Evolutionary conservation across 2,329 filamentous ascomycete species (phyloP).

Genomic region (Colletotrichum sp.): DNA sequence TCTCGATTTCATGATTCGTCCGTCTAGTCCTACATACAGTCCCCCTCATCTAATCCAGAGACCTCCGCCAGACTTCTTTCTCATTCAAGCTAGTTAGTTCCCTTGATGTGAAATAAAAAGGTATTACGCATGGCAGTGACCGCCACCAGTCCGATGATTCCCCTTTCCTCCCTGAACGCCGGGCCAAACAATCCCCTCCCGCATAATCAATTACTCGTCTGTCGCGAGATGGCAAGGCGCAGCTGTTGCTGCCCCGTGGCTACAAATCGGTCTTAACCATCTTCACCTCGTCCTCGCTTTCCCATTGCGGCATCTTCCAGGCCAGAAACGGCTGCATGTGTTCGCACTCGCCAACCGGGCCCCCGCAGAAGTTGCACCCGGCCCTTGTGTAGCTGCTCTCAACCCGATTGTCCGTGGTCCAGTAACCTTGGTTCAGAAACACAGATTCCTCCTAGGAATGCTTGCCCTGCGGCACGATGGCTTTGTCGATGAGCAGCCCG

Average conservation of each 20-base stretch:
- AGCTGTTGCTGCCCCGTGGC: background rate
- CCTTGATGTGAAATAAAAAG: background rate
- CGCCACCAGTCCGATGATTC: background rate
- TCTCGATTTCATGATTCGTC: background rate
- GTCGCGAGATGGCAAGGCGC: background rate
- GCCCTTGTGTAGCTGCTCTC: background rate
- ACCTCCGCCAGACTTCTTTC: background rate
- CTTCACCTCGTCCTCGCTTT: background rate
- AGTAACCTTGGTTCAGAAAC: background rate
- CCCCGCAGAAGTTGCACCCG: background rate
- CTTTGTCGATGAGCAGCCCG: slow-evolving; percentile 66
- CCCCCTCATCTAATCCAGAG: background rate
- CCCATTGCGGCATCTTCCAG: background rate
- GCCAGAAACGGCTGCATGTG: background rate
- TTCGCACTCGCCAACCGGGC: background rate
- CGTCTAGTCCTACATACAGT: slow-evolving; percentile 1
- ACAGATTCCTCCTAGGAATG: slow-evolving; percentile 4
- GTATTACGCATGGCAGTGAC: background rate
- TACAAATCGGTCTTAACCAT: background rate
- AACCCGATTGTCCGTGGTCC: background rate
- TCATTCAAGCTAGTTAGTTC: background rate
- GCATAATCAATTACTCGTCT: background rate
- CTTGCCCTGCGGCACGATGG: slow-evolving; percentile 57
- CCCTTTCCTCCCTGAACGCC: slow-evolving; percentile 4
- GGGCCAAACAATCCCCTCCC: background rate